Evolutionary conservation across 192 early-diverging fungal species (phyloP), one percentile per base, ranked within the genome.

Genomic region (Phycomyces nitens): DNA sequence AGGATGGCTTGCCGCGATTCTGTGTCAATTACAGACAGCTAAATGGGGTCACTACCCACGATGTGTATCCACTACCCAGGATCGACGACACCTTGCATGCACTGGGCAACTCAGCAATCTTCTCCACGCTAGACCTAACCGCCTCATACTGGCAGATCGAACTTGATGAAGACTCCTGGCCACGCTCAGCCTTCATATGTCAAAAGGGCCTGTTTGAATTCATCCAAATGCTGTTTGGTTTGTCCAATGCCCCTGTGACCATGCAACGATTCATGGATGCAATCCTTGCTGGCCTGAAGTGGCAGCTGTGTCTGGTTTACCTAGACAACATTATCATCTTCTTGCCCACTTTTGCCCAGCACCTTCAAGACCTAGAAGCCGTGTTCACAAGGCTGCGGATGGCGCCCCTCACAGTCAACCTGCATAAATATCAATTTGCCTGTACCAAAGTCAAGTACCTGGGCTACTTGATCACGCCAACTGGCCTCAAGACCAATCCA

Each of bases 231-330:
- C 84, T 83, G 0, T 86, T 87, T 56, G 89, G 86, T 0, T 54
- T 92, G 0, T 73, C 72, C n/a, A 88, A 86, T 60, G 78, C 79
- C 0, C 86, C 85, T 0, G 84, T 82, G 0, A 72, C 78, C 0
- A 87, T 87, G 62, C 74, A 76, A 59, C 44, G 29, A 1, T 57
- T 82, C 5, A 81, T 82, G 63, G 21, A 51, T 18, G 77, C 75
- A 54, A 40, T 84, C 3, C 69, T 44, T 24, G 58, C 47, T 72
- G 60, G 2, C n/a, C n/a, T n/a, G n/a, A n/a, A n/a, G n/a, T n/a
- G n/a, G n/a, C n/a, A n/a, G n/a, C n/a, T n/a, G n/a, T 23, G 69
- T 11, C 38, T 61, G 2, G 49, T 74, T 2, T 78, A 76, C 9
- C 52, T 81, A 0, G 74, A 76, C 23, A 72, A 76, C 49, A 71